Base-by-base conservation (phyloP, 345 rosid species). In the Orychophragmus violaceus region DNA sequence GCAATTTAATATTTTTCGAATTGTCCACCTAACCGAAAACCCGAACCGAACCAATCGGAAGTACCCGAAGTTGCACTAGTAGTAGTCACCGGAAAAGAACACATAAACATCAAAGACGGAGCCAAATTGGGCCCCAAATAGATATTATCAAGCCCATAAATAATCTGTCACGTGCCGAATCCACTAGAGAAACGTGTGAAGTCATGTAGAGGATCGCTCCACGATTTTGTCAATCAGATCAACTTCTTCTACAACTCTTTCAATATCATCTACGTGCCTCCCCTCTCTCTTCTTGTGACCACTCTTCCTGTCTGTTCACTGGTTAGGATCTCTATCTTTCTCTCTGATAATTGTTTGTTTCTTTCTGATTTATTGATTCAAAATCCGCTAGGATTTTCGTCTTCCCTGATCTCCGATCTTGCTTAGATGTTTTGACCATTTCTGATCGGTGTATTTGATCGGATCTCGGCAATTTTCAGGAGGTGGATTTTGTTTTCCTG, bases 391-490 rank as follows among this genome's bases (percentile, higher is more conserved):
- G n/a, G n/a, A n/a, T n/a, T n/a, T n/a, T n/a, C n/a, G n/a, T n/a
- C n/a, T n/a, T n/a, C n/a, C n/a, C n/a, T n/a, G 7, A 59, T 74
- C 72, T 21, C 53, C 14, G 55, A 71, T 71, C 57, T 5, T 1
- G 50, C 8, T 33, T 14, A 8, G 28, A 42, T 21, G 4, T 27
- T 41, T 46, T 12, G 59, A 22, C 39, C 30, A 30, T 33, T 59
- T 55, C n/a, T 53, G 3, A 29, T 53, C 46, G 10, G 48, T 49
- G 50, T 55, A n/a, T 39, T 30, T 76, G 36, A 63, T 74, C 79
- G 70, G 81, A 80, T 80, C 79, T 73, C 75, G 29, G 24, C 64
- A 27, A 67, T 53, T 72, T 1, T 19, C 45, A 39, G 54, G 64
- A 37, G 71, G 46, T 55, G 55, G 62, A 66, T 53, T 59, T 71